phyloP scores from a whole-genome alignment of 176 grass and related monocot genomes.

The Luzula sylvatica region DNA sequence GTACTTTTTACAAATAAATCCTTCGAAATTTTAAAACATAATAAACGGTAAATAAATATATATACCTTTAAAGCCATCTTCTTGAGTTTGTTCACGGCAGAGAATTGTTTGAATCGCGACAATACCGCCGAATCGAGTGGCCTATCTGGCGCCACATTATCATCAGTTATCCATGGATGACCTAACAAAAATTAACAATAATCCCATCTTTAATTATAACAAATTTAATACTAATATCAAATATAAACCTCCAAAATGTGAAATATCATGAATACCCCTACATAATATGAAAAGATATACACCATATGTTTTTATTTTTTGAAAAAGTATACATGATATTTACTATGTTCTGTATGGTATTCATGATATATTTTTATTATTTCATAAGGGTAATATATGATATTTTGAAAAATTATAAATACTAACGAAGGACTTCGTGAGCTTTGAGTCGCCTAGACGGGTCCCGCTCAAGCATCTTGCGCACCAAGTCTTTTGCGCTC shows the following conservation, averaged over 20 bases:
- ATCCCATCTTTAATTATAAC: too few relatives aligned
- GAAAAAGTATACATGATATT: too few relatives aligned
- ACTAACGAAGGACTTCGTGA: slow-evolving; percentile 97
- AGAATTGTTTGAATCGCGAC: slow-evolving; percentile 93
- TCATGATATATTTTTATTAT: too few relatives aligned
- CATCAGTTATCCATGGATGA: slow-evolving; percentile 97
- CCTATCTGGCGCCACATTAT: slow-evolving; percentile 85
- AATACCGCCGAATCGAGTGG: slow-evolving; percentile 98
- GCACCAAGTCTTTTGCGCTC: slow-evolving; percentile 85
- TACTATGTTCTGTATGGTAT: too few relatives aligned
- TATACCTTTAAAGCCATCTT: slow-evolving; percentile 97
- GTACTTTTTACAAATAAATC: too few relatives aligned
- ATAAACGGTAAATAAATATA: not conserved
- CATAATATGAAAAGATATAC: too few relatives aligned
- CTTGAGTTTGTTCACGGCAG: slow-evolving; percentile 99
- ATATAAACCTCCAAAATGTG: too few relatives aligned
- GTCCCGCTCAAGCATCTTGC: slow-evolving; percentile 86
- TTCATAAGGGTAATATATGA: too few relatives aligned
- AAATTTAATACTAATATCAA: too few relatives aligned
- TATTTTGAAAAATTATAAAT: too few relatives aligned
- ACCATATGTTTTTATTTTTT: too few relatives aligned
- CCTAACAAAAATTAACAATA: slow-evolving; percentile 56
- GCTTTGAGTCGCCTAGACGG: slow-evolving; percentile 63
- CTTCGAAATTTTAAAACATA: not conserved
- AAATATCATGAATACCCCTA: too few relatives aligned